phyloP scores from a whole-genome alignment of 768 basidiomycete genomes.

The Leccinum longicurvipes region DNA sequence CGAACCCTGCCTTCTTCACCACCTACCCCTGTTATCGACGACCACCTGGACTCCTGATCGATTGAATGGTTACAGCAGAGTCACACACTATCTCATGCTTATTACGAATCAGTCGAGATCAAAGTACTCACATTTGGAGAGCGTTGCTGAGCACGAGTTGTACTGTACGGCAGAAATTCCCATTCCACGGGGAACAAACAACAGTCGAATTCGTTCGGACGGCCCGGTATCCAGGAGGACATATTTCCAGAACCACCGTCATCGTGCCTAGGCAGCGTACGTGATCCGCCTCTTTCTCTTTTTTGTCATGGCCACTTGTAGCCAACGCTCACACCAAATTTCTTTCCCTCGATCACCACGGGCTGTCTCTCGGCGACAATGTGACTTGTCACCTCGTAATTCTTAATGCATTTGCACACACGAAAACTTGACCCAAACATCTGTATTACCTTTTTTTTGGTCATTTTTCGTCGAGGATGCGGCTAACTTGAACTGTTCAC shows the following conservation, averaged over 20 bases:
- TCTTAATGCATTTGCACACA: no score
- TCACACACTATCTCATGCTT: neutral
- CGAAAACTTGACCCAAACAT: no score
- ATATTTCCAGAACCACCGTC: neutral
- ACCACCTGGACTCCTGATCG: neutral
- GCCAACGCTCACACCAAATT: neutral
- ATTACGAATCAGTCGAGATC: neutral
- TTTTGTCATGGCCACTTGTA: neutral
- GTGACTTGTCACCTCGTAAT: neutral
- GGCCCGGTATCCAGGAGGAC: neutral
- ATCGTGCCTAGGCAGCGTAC: neutral
- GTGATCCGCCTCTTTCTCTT: neutral
- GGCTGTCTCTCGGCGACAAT: neutral
- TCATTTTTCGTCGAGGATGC: neutral
- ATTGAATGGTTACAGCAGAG: neutral
- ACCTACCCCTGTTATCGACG: neutral
- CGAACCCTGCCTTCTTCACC: neutral
- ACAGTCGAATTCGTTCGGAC: neutral
- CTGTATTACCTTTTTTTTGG: neutral
- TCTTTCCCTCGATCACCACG: neutral
- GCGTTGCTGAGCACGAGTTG: neutral
- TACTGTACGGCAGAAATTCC: neutral
- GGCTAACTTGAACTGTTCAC: neutral
- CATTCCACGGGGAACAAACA: neutral
- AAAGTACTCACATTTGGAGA: no score